A percentile compares a stretch with the other conserved stretches of the same genome.
Evolutionary conservation across 2,329 filamentous ascomycete species (phyloP).

Genomic region (Exophiala spinifera): DNA sequence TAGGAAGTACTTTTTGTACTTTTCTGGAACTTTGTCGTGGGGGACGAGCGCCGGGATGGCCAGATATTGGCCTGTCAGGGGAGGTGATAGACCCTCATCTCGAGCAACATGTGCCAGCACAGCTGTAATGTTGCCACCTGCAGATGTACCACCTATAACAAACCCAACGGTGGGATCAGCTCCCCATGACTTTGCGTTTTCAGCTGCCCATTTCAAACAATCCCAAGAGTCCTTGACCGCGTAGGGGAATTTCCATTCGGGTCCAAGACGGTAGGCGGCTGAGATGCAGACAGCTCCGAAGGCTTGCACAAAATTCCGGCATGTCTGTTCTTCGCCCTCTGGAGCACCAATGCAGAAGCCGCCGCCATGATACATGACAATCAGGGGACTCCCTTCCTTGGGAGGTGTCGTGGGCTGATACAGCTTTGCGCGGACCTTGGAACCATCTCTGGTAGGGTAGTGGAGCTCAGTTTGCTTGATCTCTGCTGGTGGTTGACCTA

Average conservation of each 20-base stretch:
- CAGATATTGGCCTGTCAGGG: conserved; percentile 48
- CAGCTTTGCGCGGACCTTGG: conserved; percentile 27
- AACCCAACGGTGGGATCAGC: conserved; percentile 47
- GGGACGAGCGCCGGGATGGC: conserved; percentile 41
- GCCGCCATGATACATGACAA: conserved; percentile 31
- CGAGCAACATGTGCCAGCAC: conserved; percentile 37
- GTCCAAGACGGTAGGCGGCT: conserved; percentile 26
- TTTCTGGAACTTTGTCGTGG: conserved; percentile 34
- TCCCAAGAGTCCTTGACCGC: conserved; percentile 29
- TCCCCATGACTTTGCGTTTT: conserved; percentile 37
- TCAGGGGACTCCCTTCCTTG: conserved; percentile 20
- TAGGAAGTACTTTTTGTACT: conserved; percentile 35
- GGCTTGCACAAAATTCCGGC: conserved; percentile 26
- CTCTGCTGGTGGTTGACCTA: conserved; percentile 22
- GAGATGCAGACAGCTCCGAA: conserved; percentile 26
- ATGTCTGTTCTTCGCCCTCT: conserved; percentile 27
- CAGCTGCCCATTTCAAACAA: conserved; percentile 30
- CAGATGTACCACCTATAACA: conserved; percentile 49
- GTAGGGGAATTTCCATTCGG: conserved; percentile 27
- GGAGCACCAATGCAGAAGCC: conserved; percentile 31
- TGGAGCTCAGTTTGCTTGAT: conserved; percentile 26
- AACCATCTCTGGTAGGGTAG: conserved; percentile 29
- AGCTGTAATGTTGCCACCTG: conserved; percentile 40
- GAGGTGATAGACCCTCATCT: conserved; percentile 37
- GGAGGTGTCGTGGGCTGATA: conserved; percentile 24